phyloP scores from a whole-genome alignment of 2,329 filamentous ascomycete genomes.

The Tolypocladium paradoxum region DNA sequence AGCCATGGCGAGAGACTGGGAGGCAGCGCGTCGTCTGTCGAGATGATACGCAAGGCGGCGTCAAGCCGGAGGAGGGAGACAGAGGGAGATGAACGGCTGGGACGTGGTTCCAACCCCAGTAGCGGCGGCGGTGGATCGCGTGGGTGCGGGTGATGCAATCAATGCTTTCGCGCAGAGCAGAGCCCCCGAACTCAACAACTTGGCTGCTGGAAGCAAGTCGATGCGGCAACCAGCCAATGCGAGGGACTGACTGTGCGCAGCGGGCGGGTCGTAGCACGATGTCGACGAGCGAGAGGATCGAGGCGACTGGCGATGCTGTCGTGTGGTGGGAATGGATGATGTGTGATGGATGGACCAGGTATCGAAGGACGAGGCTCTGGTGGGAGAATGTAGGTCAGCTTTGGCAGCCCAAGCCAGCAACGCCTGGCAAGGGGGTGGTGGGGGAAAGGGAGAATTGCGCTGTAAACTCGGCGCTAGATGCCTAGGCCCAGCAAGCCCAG shows the following conservation, averaged over 20 bases:
- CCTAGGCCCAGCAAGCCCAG: background rate
- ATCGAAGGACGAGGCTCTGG: background rate
- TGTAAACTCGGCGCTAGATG: background rate
- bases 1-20: constrained; percentile 58
- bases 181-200: background rate
- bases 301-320: constrained; percentile 1
- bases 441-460: background rate
- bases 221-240: background rate
- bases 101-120: background rate
- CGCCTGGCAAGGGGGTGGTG: background rate
- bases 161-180: constrained; percentile 5
- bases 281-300: background rate
- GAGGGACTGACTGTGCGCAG: background rate
- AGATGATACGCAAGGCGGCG: constrained; percentile 6
- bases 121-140: constrained; percentile 12
- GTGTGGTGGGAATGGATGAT: background rate
- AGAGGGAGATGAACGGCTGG: constrained; percentile 6
- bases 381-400: background rate
- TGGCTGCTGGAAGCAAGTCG: background rate
- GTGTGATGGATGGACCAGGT: background rate
- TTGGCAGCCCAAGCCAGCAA: background rate
- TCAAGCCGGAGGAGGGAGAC: constrained; percentile 1
- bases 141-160: constrained; percentile 18
- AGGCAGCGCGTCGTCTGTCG: constrained; percentile 19
- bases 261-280: background rate